Evolutionary conservation across 805 yeast species (phyloP).

Genomic region (Myxozyma monticola): DNA sequence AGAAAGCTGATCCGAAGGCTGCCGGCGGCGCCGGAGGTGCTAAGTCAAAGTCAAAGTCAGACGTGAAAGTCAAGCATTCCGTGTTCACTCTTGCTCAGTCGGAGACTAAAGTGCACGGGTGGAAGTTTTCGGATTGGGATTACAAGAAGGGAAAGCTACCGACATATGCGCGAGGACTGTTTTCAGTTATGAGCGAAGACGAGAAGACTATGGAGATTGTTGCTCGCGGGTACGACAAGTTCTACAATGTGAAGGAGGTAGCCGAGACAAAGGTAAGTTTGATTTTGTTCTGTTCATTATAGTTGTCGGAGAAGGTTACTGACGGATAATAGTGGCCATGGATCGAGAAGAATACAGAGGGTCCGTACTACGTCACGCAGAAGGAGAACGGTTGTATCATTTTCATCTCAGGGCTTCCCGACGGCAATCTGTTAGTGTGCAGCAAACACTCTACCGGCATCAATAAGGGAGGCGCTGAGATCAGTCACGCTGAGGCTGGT

Average conservation of each 20-base stretch:
- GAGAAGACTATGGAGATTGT: conserved; percentile 45
- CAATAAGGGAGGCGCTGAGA: conserved; percentile 36
- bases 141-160: conserved; percentile 42
- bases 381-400: conserved; percentile 95
- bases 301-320: conserved; percentile 42
- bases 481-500: conserved; percentile 71
- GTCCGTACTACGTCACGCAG: conserved; percentile 77
- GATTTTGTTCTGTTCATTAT: background rate
- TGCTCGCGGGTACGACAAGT: conserved; percentile 90
- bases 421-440: conserved; percentile 80
- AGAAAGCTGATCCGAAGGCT: too few relatives aligned
- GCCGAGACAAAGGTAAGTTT: conserved; percentile 45
- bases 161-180: conserved; percentile 24
- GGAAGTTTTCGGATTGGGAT: conserved; percentile 94
- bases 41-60: too few relatives aligned
- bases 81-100: conserved; percentile 10
- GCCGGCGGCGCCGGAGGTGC: too few relatives aligned
- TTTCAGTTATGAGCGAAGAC: conserved; percentile 37
- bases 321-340: conserved; percentile 39
- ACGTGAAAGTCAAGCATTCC: conserved; percentile 11
- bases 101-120: conserved; percentile 39
- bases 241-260: conserved; percentile 78
- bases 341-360: conserved; percentile 53
- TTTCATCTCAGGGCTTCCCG: conserved; percentile 71
- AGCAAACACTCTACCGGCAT: conserved; percentile 88